Percentiles rank a stretch among this genome's conserved stretches.
Evolutionary conservation across 1,284 basidiomycete species (phyloP).

Genomic region (Rhodotorula sp.): DNA sequence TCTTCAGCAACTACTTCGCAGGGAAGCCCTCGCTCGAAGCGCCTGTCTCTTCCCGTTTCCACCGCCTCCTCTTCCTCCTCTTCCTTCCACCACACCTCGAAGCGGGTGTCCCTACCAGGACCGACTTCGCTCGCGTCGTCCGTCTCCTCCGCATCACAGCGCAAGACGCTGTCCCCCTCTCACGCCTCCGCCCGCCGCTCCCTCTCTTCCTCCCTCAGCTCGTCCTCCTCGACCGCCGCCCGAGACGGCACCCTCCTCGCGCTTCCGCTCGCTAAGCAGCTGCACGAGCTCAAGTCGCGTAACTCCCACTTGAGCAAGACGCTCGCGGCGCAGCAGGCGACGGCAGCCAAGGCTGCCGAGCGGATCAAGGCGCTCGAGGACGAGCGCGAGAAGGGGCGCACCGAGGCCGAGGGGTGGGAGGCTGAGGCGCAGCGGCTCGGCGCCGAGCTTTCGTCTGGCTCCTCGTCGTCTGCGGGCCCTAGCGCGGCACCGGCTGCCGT

Average conservation of each 20-base stretch:
- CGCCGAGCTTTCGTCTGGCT: constrained; percentile 13
- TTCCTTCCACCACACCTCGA: background rate
- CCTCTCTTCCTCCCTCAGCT: background rate
- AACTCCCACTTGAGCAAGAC: constrained; percentile 2
- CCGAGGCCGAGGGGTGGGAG: constrained; percentile 40
- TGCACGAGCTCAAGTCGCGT: constrained; percentile 32
- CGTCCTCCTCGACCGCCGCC: background rate
- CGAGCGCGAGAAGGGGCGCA: background rate
- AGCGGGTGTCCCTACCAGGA: constrained; percentile 6
- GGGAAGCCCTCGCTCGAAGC: constrained; percentile 2
- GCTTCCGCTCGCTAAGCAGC: constrained; percentile 25
- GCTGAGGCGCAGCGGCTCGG: constrained; percentile 32
- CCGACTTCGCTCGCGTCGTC: background rate
- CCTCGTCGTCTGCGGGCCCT: background rate
- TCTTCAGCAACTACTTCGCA: background rate
- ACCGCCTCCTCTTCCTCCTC: background rate
- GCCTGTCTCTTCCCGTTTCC: constrained; percentile 7
- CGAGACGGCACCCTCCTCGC: constrained; percentile 15
- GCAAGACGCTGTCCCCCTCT: constrained; percentile 8
- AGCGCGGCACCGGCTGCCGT: background rate
- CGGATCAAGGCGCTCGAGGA: constrained; percentile 22
- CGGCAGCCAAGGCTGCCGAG: constrained; percentile 6
- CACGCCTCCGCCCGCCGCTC: background rate
- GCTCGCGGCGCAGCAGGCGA: constrained; percentile 1
- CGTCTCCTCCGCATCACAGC: background rate